These are phyloP conservation scores for Russula dissimulans DNA, from an alignment of 768 basidiomycete species.

Conservation along the genomic window DNA sequence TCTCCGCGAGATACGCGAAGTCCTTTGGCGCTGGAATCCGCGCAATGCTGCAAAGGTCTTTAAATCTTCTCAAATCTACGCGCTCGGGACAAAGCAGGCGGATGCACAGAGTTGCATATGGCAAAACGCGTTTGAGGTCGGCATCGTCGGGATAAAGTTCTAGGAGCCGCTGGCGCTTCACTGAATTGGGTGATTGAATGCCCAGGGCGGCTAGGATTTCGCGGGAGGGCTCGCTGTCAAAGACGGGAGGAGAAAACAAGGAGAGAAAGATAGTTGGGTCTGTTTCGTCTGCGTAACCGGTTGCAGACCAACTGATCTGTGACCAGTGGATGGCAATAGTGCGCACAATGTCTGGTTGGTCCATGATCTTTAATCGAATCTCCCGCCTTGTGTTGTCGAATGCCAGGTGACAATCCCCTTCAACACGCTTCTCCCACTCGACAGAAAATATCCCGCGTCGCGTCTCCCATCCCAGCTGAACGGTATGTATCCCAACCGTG, in stretches of 20 bases:
- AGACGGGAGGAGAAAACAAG: conserved; percentile 35
- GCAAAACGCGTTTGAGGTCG: conserved; percentile 36
- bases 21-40: conserved; percentile 25
- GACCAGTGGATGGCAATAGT: conserved; percentile 38
- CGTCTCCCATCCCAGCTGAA: conserved; percentile 59
- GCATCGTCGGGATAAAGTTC: conserved; percentile 25
- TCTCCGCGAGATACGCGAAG: conserved; percentile 32
- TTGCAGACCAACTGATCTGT: conserved; percentile 35
- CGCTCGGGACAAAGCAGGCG: conserved; percentile 38
- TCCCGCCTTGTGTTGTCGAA: conserved; percentile 39
- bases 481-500: conserved; percentile 26
- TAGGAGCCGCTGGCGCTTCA: conserved; percentile 28
- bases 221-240: conserved; percentile 23
- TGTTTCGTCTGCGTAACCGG: conserved; percentile 25
- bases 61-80: conserved; percentile 32
- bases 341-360: conserved; percentile 21
- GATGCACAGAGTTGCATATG: conserved; percentile 44
- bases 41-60: conserved; percentile 30
- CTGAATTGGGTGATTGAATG: conserved; percentile 19
- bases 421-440: conserved; percentile 41
- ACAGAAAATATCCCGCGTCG: conserved; percentile 48
- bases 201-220: background rate
- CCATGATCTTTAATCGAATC: conserved; percentile 32
- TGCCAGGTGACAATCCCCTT: conserved; percentile 24
- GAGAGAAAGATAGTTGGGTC: conserved; percentile 33